Evolutionary conservation across 805 yeast genomes (phyloP).

Genomic region (Metschnikowia kofuensis): DNA sequence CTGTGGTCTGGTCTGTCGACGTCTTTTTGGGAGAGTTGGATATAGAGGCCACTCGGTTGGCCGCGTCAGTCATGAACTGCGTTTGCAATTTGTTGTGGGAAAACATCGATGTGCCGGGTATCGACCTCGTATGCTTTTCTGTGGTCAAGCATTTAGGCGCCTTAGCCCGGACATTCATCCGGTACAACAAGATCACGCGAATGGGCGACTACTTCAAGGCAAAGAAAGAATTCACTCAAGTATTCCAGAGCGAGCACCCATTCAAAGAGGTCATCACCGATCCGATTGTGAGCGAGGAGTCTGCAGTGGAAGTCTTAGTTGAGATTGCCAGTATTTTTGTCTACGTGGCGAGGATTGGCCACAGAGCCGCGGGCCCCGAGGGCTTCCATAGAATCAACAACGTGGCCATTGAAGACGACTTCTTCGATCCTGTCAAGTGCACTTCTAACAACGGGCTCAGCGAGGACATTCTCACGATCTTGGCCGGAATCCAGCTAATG

Average conservation of each 20-base stretch:
- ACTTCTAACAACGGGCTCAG: conserved; percentile 42
- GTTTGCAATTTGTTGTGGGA: conserved; percentile 41
- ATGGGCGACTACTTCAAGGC: conserved; percentile 48
- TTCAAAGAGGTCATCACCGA: conserved; percentile 65
- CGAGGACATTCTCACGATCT: conserved; percentile 41
- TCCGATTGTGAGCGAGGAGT: conserved; percentile 66
- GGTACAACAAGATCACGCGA: conserved; percentile 49
- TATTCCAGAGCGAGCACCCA: conserved; percentile 71
- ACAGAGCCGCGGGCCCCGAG: conserved; percentile 35
- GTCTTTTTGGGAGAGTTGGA: conserved; percentile 52
- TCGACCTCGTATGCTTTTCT: conserved; percentile 42
- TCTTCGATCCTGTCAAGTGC: conserved; percentile 40
- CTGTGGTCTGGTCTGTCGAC: conserved; percentile 58
- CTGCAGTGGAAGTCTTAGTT: conserved; percentile 65
- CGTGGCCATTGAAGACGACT: conserved; percentile 29
- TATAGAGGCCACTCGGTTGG: conserved; percentile 60
- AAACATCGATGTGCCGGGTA: conserved; percentile 25
- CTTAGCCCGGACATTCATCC: conserved; percentile 48
- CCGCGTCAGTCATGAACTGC: conserved; percentile 55
- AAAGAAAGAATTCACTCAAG: conserved; percentile 60
- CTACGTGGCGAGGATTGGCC: conserved; percentile 51
- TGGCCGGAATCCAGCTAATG: conserved; percentile 50
- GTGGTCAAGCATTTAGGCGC: conserved; percentile 54
- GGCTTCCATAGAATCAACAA: conserved; percentile 44
- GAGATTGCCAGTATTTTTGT: conserved; percentile 67